Evolutionary conservation across 2,329 filamentous ascomycete species (phyloP), one percentile per base, ranked within the genome.

Genomic region (Escovopsis sp.): DNA sequence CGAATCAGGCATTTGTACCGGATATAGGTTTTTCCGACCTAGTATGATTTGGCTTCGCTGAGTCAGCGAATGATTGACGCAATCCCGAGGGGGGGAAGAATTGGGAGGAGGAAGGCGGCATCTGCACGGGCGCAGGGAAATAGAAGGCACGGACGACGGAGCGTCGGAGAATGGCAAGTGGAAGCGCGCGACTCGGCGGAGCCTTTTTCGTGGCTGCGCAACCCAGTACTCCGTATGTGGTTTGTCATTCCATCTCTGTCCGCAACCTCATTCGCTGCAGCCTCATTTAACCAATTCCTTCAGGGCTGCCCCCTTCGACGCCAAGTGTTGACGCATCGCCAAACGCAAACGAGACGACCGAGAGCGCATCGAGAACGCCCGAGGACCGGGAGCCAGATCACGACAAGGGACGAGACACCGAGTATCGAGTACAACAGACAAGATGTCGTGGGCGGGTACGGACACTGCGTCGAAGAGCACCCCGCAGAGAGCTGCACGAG

Each of bases 391-490:
- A 30, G 5, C 3, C 27, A 30, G 5, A 3, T 9, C 27, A 30
- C 27, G 27, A 40, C 35, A 41, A 43, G 49, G 40, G 29, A 45
- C 37, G 24, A 14, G 33, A 40, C 16, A 33, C n/a, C n/a, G n/a
- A n/a, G n/a, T n/a, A n/a, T n/a, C n/a, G n/a, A n/a, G n/a, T n/a
- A n/a, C 38, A 33, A 44, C 52, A 54, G 52, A 52, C 55, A 57
- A 59, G 48, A 82, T 82, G 78, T 81, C 78, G 64, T 82, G 78
- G 79, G 78, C 79, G 66, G 79, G 79, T 82, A 57, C 34, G 60
- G 27, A 30, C 8, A 9, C 11, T 9, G 44, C 44, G 49, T 39
- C 47, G 39, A 34, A 15, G 37, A 34, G 41, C 48, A 53, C 54
- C 53, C 53, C 53, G 51, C 52, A 50, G 50, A 50, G 50, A 48